A percentile compares a stretch with the other conserved stretches of the same genome.
Evolutionary conservation across 805 yeast genomes (phyloP).

Genomic region (Pichia membranifaciens): DNA sequence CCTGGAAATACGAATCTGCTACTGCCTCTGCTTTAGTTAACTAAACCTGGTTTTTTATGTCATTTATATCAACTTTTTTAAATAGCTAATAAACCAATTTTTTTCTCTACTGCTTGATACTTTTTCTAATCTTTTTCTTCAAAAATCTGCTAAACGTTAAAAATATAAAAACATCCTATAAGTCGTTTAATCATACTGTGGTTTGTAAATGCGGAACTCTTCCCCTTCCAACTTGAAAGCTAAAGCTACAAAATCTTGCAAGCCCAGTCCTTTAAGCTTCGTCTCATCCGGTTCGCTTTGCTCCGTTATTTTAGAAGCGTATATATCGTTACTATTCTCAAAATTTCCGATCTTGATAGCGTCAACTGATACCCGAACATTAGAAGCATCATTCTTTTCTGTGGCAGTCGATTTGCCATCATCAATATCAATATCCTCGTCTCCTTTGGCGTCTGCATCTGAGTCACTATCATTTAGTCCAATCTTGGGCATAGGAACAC

Average conservation of each 20-base stretch:
- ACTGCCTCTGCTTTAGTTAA: slow-evolving; percentile 99
- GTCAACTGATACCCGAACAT: slow-evolving; percentile 19
- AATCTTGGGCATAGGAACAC: slow-evolving; percentile 34
- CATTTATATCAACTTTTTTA: slow-evolving; percentile 15
- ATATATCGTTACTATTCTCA: slow-evolving; percentile 27
- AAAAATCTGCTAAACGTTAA: neutral
- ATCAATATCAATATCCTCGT: slow-evolving; percentile 31
- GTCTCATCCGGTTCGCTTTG: slow-evolving; percentile 26
- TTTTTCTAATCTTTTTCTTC: slow-evolving; percentile 1
- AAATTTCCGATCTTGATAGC: slow-evolving; percentile 39
- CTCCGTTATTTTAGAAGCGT: slow-evolving; percentile 13
- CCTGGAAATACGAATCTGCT: slow-evolving; percentile 99
- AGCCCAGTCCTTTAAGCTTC: slow-evolving; percentile 26
- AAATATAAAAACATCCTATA: neutral
- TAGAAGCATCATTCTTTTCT: slow-evolving; percentile 14
- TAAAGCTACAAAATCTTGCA: slow-evolving; percentile 37
- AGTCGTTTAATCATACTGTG: slow-evolving; percentile 4
- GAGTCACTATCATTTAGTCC: slow-evolving; percentile 7
- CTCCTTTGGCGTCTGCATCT: slow-evolving; percentile 21
- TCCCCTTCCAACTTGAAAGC: slow-evolving; percentile 37
- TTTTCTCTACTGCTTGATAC: slow-evolving; percentile 5
- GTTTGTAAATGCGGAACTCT: slow-evolving; percentile 27
- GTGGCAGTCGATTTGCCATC: slow-evolving; percentile 18
- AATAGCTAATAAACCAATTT: slow-evolving; percentile 15
- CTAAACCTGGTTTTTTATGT: slow-evolving; percentile 42